Conservation (phyloP, 345 rosid species). For the Laguncularia racemosa region DNA sequence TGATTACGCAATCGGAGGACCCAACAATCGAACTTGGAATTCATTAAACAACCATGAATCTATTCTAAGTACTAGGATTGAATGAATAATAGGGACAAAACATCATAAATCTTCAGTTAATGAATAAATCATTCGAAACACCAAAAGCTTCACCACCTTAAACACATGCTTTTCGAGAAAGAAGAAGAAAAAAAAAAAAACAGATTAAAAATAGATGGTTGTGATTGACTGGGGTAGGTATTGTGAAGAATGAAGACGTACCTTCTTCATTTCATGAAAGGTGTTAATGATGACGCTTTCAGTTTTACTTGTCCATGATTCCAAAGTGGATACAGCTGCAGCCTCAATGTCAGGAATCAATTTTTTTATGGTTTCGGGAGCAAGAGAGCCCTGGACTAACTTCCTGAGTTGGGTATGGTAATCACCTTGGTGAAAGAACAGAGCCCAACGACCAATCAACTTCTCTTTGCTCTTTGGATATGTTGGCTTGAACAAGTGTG, state of each 20-base stretch:
- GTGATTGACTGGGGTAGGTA: too few species aligned
- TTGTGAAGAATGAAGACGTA: conserved; percentile 4
- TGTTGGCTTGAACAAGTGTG: conserved; percentile 78
- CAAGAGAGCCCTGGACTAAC: conserved; percentile 55
- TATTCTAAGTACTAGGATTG: too few species aligned
- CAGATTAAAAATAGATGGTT: too few species aligned
- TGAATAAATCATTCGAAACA: too few species aligned
- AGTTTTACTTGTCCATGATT: conserved; percentile 32
- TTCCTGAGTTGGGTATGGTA: conserved; percentile 62
- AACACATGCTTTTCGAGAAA: too few species aligned
- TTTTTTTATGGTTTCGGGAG: conserved; percentile 46
- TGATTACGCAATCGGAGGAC: too few species aligned
- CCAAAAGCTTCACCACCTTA: too few species aligned
- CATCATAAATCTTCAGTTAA: too few species aligned
- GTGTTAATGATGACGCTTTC: conserved; percentile 34
- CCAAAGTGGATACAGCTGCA: conserved; percentile 42
- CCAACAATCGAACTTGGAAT: too few species aligned
- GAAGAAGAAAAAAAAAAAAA: neutral
- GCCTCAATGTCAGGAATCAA: conserved; percentile 51
- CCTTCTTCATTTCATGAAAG: conserved; percentile 79
- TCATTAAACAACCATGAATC: too few species aligned
- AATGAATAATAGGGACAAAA: too few species aligned
- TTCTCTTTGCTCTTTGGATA: conserved; percentile 84
- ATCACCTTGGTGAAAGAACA: conserved; percentile 77
- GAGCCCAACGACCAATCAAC: conserved; percentile 68